Evolutionary conservation across 345 rosid genomes (phyloP).

Genomic region (Gossypium australe): DNA sequence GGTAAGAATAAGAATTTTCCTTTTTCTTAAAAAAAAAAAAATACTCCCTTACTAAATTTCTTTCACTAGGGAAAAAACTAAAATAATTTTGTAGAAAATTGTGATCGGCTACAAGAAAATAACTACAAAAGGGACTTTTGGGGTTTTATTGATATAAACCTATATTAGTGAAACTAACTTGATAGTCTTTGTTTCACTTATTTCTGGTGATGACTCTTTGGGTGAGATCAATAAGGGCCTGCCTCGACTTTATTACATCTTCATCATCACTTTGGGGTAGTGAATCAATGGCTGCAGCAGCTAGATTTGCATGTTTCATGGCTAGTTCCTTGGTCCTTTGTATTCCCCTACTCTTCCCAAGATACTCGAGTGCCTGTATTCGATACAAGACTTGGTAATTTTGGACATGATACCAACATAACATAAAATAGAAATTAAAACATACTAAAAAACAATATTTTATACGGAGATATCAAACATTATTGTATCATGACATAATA

Average conservation of each 20-base stretch:
- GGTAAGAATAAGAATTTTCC: too few species aligned
- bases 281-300: slow-evolving; percentile 65
- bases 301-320: slow-evolving; percentile 64
- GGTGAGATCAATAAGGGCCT: slow-evolving; percentile 80
- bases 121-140: not conserved
- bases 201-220: slow-evolving; percentile 64
- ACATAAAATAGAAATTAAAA: too few species aligned
- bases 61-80: too few species aligned
- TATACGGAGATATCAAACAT: not conserved
- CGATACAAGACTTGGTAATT: not conserved
- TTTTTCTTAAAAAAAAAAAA: too few species aligned
- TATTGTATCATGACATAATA: not conserved
- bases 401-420: not conserved
- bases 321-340: slow-evolving; percentile 78
- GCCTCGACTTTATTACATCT: slow-evolving; percentile 65
- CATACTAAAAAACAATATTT: not conserved
- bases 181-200: slow-evolving; percentile 33
- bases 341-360: slow-evolving; percentile 84
- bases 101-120: not conserved
- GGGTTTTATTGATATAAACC: not conserved
- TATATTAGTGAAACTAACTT: not conserved
- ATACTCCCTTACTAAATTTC: too few species aligned
- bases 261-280: slow-evolving; percentile 69
- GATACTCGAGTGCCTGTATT: slow-evolving; percentile 68
- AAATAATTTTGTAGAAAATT: not conserved